Evolutionary conservation across 768 basidiomycete species (phyloP), one percentile per base, ranked within the genome.

Genomic region (Boletus tylopilopsis): DNA sequence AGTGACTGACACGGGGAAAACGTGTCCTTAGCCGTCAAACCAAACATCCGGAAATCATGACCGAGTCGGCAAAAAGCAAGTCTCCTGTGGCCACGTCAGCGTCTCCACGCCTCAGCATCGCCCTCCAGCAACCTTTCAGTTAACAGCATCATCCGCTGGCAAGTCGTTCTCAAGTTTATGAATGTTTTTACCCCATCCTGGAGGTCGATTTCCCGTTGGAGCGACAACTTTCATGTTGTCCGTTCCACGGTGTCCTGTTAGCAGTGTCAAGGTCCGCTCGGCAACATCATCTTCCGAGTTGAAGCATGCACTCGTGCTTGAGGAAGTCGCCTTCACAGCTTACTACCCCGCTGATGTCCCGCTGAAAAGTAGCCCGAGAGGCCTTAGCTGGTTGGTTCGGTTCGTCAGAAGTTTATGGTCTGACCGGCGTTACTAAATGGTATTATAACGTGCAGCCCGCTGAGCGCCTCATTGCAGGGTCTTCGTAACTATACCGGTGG

Each of bases 281-380:
- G 60, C 47, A 32, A 43, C 54, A 30, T 64, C 54, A 30, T 64
- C 50, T 42, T 56, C 53, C 42, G 64, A 46, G 22, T 47, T 43
- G 53, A 64, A 69, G 18, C 70, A 73, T 19, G 82, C 80, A 0
- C 65, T 88, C 25, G 57, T 68, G 27, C 70, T 87, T 7, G 76
- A 83, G 33, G 82, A 87, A 63, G 74, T 85, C 25, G 75, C 76
- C 0, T 87, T 84, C 57, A 84, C 79, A 24, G 76, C 73, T 2
- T 87, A 77, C 61, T 87, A 87, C 60, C 85, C 86, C 24, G 76
- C 81, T 8, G 71, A 78, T 41, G 63, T 67, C 12, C 53, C 61
- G 6, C 42, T 22, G 2, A 24, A 56, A 49, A 40, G 62, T 53
- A 30, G 58, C 7, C 66, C 62, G 36, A 73, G 71, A 50, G 80